A percentile compares a stretch with the other conserved stretches of the same genome.
Conservation (phyloP, 306 rosid species). For the Vicia sativa region DNA sequence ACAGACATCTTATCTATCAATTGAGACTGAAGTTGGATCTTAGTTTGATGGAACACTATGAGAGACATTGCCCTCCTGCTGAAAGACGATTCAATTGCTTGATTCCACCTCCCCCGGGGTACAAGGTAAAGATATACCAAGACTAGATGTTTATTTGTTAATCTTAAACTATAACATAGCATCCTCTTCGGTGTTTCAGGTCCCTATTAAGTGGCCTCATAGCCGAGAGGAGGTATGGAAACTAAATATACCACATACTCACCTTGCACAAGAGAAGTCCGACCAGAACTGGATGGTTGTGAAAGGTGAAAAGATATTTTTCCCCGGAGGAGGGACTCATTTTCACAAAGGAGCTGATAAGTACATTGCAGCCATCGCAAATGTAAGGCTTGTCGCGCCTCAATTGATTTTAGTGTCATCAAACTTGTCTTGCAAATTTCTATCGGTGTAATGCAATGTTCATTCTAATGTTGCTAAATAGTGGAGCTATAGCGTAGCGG, state of each 20-base stretch:
- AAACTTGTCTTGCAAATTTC: slow-evolving; percentile 6
- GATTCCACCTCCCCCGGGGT: slow-evolving; percentile 52
- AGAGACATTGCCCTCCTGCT: slow-evolving; percentile 50
- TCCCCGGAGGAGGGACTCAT: slow-evolving; percentile 52
- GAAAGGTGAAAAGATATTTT: slow-evolving; percentile 49
- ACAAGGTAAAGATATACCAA: slow-evolving; percentile 38
- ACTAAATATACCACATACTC: slow-evolving; percentile 50
- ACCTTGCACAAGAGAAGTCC: slow-evolving; percentile 52
- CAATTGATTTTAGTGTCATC: background rate
- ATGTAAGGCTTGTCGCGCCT: slow-evolving; percentile 36
- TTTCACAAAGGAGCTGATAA: slow-evolving; percentile 51
- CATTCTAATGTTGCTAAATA: slow-evolving; percentile 1
- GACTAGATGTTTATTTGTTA: slow-evolving; percentile 15
- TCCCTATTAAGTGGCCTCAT: slow-evolving; percentile 49
- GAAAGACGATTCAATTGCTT: slow-evolving; percentile 49
- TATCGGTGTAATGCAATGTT: slow-evolving; percentile 8
- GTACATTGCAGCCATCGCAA: slow-evolving; percentile 50
- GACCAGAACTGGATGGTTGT: slow-evolving; percentile 55
- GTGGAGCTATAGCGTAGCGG: background rate
- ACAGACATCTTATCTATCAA: slow-evolving; percentile 49
- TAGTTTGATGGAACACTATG: slow-evolving; percentile 49
- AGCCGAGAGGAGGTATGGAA: slow-evolving; percentile 56
- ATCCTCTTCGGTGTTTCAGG: slow-evolving; percentile 33
- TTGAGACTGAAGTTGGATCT: slow-evolving; percentile 51
- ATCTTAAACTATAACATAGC: slow-evolving; percentile 26